phyloP scores from a whole-genome alignment of 352 stramenopile genomes.

The Thalassiosira ordinaria region DNA sequence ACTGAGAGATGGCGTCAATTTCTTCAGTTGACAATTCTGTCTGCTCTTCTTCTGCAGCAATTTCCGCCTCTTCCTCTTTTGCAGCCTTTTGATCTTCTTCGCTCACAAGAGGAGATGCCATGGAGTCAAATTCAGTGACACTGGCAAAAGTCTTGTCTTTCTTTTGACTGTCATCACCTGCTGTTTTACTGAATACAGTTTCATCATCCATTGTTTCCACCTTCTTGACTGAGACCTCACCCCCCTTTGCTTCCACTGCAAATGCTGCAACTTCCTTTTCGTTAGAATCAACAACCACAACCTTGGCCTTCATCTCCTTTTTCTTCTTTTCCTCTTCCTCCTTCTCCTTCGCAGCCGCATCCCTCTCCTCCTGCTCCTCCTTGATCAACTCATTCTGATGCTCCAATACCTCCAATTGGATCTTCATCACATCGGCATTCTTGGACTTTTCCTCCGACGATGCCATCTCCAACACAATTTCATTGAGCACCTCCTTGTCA shows the following conservation, averaged over 20 bases:
- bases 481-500: constrained; percentile 88
- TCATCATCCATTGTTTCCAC: background rate
- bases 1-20: constrained; percentile 82
- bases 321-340: constrained; percentile 86
- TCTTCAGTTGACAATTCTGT: constrained; percentile 85
- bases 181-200: background rate
- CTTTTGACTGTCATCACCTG: background rate
- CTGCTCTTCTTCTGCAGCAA: constrained; percentile 90
- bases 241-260: constrained; percentile 27
- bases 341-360: constrained; percentile 83
- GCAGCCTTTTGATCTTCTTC: constrained; percentile 5
- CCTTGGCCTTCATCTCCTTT: too few relatives aligned
- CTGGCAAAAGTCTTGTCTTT: background rate
- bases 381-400: constrained; percentile 94
- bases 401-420: constrained; percentile 90
- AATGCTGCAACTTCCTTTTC: constrained; percentile 40
- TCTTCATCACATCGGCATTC: constrained; percentile 81
- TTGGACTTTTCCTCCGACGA: constrained; percentile 77
- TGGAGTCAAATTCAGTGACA: too few relatives aligned
- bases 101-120: background rate
- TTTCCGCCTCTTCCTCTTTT: too few relatives aligned
- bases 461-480: constrained; percentile 86
- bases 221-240: background rate
- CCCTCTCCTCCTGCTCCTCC: constrained; percentile 85
- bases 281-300: too few relatives aligned